Percentiles rank a stretch among this genome's conserved stretches.
These are phyloP conservation scores for Globisporangium heterothallicum DNA, from an alignment of 352 stramenopile species.

Conservation along the genomic window DNA sequence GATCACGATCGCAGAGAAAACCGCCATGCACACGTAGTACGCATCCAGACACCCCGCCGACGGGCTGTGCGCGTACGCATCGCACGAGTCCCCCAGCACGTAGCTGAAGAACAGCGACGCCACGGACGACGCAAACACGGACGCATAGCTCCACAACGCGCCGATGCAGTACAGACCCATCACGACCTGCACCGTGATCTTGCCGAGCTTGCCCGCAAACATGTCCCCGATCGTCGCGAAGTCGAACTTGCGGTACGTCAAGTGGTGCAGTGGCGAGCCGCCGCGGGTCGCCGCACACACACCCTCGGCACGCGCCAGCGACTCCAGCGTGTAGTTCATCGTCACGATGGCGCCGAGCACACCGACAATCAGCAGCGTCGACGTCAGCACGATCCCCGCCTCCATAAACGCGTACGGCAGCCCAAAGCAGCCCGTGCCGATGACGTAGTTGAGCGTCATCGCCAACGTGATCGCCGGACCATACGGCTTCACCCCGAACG, in stretches of 20 bases:
- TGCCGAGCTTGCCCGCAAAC: slow-evolving; percentile 72
- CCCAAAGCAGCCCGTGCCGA: slow-evolving; percentile 83
- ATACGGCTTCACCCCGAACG: slow-evolving; percentile 63
- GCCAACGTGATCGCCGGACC: slow-evolving; percentile 58
- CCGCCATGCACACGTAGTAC: slow-evolving; percentile 74
- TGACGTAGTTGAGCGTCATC: slow-evolving; percentile 85
- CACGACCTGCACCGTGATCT: slow-evolving; percentile 58
- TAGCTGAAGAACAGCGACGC: slow-evolving; percentile 76
- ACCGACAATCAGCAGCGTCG: slow-evolving; percentile 54
- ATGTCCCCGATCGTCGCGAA: slow-evolving; percentile 79
- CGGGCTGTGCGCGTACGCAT: slow-evolving; percentile 53
- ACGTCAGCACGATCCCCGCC: slow-evolving; percentile 57
- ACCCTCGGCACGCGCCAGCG: slow-evolving; percentile 67
- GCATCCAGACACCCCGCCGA: slow-evolving; percentile 45
- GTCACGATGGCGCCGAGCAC: slow-evolving; percentile 62
- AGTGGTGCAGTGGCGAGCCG: slow-evolving; percentile 46
- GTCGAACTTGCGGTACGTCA: slow-evolving; percentile 86
- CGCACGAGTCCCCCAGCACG: slow-evolving; percentile 51
- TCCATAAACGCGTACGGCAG: slow-evolving; percentile 75
- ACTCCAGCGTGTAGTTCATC: slow-evolving; percentile 88
- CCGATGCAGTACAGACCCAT: slow-evolving; percentile 74
- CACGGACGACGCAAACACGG: slow-evolving; percentile 83
- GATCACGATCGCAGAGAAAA: slow-evolving; percentile 73
- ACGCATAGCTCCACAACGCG: slow-evolving; percentile 80
- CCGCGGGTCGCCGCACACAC: slow-evolving; percentile 52